phyloP scores from a whole-genome alignment of 306 rosid species.

The Canavalia ensiformis region DNA sequence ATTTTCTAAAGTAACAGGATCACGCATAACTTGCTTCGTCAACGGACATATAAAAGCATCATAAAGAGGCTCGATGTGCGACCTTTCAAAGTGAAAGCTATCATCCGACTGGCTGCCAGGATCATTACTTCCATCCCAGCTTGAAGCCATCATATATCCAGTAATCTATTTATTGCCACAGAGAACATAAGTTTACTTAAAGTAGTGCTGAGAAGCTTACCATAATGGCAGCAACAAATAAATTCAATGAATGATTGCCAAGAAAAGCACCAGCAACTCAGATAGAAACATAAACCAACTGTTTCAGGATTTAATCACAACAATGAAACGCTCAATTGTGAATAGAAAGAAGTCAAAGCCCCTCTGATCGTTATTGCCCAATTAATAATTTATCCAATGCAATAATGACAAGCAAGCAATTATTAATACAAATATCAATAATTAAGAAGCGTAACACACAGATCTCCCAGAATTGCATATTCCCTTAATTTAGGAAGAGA shows the following conservation, averaged over 20 bases:
- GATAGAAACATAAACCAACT: conserved; percentile 6
- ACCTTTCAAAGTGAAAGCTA: conserved; percentile 72
- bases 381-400: conserved; percentile 31
- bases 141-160: conserved; percentile 70
- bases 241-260: conserved; percentile 3
- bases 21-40: conserved; percentile 91
- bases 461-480: conserved; percentile 37
- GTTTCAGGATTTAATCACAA: conserved; percentile 18
- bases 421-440: conserved; percentile 28
- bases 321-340: conserved; percentile 8
- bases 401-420: conserved; percentile 12
- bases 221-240: conserved; percentile 2
- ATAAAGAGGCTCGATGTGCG: conserved; percentile 89
- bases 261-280: conserved; percentile 5
- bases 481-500: conserved; percentile 30
- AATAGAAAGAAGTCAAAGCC: conserved; percentile 43
- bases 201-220: background rate
- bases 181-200: conserved; percentile 32
- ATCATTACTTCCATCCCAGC: conserved; percentile 89
- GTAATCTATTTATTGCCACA: conserved; percentile 50
- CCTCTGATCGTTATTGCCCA: background rate
- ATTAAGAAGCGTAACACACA: conserved; percentile 22
- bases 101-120: conserved; percentile 91
- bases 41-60: conserved; percentile 93
- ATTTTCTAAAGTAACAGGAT: conserved; percentile 91